Evolutionary conservation across 2,329 filamentous ascomycete genomes (phyloP).

Genomic region (Biscogniauxia marginata): DNA sequence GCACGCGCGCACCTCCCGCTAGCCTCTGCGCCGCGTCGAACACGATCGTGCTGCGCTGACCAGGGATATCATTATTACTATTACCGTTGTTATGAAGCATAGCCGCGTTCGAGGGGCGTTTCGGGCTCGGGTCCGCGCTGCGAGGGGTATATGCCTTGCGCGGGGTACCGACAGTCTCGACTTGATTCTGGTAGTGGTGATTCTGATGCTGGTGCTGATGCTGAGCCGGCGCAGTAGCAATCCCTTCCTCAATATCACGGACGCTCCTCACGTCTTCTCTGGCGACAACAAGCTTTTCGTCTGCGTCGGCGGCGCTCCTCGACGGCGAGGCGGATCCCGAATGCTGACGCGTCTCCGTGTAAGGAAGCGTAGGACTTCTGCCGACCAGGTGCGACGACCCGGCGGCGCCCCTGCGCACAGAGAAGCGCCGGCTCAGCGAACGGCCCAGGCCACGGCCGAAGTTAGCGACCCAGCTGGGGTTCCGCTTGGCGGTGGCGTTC

Average conservation of each 20-base stretch:
- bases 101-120: not conserved
- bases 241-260: not conserved
- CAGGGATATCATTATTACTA: slow-evolving; percentile 2
- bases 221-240: not conserved
- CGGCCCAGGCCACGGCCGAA: slow-evolving; percentile 20
- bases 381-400: slow-evolving; percentile 15
- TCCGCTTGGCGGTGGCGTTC: slow-evolving; percentile 6
- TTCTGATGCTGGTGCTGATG: not conserved
- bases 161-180: not conserved
- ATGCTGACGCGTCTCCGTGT: slow-evolving; percentile 14
- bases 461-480: slow-evolving; percentile 18
- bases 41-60: slow-evolving; percentile 13
- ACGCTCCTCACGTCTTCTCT: not conserved
- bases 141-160: not conserved
- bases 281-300: not conserved
- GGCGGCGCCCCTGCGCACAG: slow-evolving; percentile 19
- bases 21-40: slow-evolving; percentile 27
- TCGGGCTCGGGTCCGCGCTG: not conserved
- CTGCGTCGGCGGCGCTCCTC: not conserved
- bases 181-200: not conserved
- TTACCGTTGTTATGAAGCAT: not conserved
- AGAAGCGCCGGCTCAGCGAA: slow-evolving; percentile 26
- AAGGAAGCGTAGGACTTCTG: slow-evolving; percentile 31
- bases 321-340: not conserved
- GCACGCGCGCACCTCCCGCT: slow-evolving; percentile 27